Base-by-base conservation (phyloP, 1,284 basidiomycete species). In the Rhodotorula sp. region DNA sequence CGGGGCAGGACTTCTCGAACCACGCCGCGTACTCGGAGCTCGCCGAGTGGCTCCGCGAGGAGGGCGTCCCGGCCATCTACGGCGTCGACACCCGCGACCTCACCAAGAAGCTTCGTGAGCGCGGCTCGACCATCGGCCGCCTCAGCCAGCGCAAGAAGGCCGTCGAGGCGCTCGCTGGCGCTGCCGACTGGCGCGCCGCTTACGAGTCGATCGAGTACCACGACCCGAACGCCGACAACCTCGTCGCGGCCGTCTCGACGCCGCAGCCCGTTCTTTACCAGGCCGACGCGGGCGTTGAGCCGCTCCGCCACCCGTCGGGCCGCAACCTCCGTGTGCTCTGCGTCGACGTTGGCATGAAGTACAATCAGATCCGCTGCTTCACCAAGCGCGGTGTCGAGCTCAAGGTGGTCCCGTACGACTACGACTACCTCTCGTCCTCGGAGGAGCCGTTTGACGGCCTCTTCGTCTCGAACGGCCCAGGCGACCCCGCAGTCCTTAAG, bases 311-410 rank as follows among this genome's bases (percentile, higher is more conserved):
- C 82, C 92, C 93, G 3, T 89, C 88, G 4, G 87, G 88, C 61
- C 88, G 94, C 62, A 85, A 88, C 2, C 81, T 99, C 51, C 90
- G 97, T 73, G 87, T 99, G 61, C 80, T 99, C 34, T 93, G 93
- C 9, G 85, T 99, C 69, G 97, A 99, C 82, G 95, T 99, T 66
- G 97, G 97, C 56, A 98, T 99, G 92, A 99, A 99, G 84, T 96
- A 91, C 85, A 99, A 99, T 84, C 97, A 99, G 83, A 96, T 99
- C 78, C 88, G 97, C 59, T 99, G 96, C 85, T 97, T 99, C 84
- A 90, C 88, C 64, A 86, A 89, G 66, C 91, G 97, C 60, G 96
- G 97, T 66, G 88, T 98, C 64, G 94, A 99, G 82, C 86, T 99
- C 81, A 97, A 97, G 83, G 94, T 97, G 66, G 92, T 99, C 8